Base-by-base conservation (phyloP, 352 stramenopile genomes). In the Phytophthora litchii region DNA sequence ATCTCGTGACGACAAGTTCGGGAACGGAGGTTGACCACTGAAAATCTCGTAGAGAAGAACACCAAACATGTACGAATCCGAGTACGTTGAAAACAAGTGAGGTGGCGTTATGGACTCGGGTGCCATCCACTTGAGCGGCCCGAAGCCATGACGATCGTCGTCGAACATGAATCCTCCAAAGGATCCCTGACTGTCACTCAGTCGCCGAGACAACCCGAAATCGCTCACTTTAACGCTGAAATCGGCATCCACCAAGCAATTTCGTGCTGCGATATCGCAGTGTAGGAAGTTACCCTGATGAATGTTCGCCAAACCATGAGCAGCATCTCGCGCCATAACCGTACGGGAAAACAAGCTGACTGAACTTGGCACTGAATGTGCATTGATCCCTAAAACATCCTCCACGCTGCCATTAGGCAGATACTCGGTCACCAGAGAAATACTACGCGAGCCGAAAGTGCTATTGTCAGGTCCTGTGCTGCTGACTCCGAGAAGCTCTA, bases 31-130 rank as follows among this genome's bases (percentile, higher is more conserved):
- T 6, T 67, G 44, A 12, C 82, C 82, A 27, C 70, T 88, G 54
- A 90, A 92, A 27, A 90, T 86, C 48, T 92, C 83, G 60, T 85
- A 92, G 47, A 92, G 67, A 11, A 89, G 54, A 16, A 90, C 78
- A 5, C 80, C 82, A 21, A 90, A 92, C 76, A 88, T 88, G 70
- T 88, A 92, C 49, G 78, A 74, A 56, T 92, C 83, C 13, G 83
- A 90, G 27, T 78, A 78, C 13, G 67, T 78, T 1, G 82, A 92
- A 55, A 90, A 92, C 6, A 90, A 31, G 40, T 92, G 77, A 5
- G 82, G 83, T 13, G 83, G 76, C 10, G 78, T 47, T 7, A 90
- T 74, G 0, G 78, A 89, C 51, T 92, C 83, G 9, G 80, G 83
- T 0, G 83, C 76, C 80, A 89, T 90, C 78, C 78, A 89, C 43